Evolutionary conservation across 257 asterid genomes (phyloP).

Genomic region (Solanum okadae): DNA sequence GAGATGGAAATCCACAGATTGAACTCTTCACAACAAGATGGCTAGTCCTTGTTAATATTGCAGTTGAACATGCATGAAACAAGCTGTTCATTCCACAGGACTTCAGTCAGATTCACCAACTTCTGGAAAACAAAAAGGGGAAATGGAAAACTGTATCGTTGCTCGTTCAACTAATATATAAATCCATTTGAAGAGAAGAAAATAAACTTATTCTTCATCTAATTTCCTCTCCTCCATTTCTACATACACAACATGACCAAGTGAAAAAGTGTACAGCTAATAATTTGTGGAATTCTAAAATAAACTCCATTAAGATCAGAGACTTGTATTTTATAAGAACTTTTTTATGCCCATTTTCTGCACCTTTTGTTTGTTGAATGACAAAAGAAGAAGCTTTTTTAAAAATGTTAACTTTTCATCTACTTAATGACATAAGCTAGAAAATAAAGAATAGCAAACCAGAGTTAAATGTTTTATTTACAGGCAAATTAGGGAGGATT

Average conservation of each 20-base stretch:
- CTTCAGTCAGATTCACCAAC: conserved; percentile 21
- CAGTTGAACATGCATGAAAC: conserved; percentile 53
- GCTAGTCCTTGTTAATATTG: conserved; percentile 30
- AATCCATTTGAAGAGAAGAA: neutral
- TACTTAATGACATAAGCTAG: neutral
- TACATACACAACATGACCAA: neutral
- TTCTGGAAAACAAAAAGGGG: conserved; percentile 11
- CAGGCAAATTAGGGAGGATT: neutral
- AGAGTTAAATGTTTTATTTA: neutral
- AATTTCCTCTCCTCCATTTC: neutral
- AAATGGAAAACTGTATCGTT: neutral
- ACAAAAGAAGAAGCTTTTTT: neutral
- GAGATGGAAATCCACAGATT: conserved; percentile 19
- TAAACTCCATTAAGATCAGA: neutral
- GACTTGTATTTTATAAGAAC: neutral
- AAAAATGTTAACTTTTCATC: neutral
- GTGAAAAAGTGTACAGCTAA: neutral
- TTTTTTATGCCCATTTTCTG: neutral
- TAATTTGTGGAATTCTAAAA: neutral
- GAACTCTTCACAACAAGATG: conserved; percentile 26
- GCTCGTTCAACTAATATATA: neutral
- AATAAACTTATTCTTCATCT: neutral
- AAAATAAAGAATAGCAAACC: neutral
- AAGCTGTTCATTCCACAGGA: conserved; percentile 55
- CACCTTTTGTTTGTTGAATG: neutral